Evolutionary conservation across 768 basidiomycete species (phyloP), one percentile per base, ranked within the genome.

Genomic region (Leccinum aurantiacum): DNA sequence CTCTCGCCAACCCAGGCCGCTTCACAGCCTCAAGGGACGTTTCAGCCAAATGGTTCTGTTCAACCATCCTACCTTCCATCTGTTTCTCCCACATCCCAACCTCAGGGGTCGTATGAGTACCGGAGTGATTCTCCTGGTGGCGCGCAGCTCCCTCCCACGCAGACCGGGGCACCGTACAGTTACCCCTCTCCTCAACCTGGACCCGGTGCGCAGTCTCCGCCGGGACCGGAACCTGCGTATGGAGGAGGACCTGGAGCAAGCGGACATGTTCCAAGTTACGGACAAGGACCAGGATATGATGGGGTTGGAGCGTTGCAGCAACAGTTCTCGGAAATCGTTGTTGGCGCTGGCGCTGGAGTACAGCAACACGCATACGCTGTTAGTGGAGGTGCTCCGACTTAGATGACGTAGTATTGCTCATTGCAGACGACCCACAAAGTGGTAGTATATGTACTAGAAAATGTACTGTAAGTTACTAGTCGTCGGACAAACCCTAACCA

Each of bases 251-350:
- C 60, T 5, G 71, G 65, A 10, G 67, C 35, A 17, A 64, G 53
- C 54, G 67, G 60, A 25, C 71, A 72, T 31, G 53, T 10, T 47
- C 15, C 63, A 17, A 58, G 51, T 10, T 58, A 71, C 19, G 73
- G 62, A 49, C 63, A 60, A 52, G 63, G 41, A 31, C 14, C 61
- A 33, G 69, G 62, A 11, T 69, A 69, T 33, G 70, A 73, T n/a
- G 61, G 62, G 22, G 63, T 69, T 19, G 69, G 62, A 47, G 31
- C 52, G 13, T 44, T 75, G 37, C 70, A 73, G 53, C 64, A 72
- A 24, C 72, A 74, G 4, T 72, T 75, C 47, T 70, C 72, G 56
- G 74, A 67, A 41, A 75, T 73, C 70, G 60, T 24, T 31, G 63
- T 75, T 37, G 66, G 60, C 14, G 38, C 68, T 49, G 68, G 65